These are phyloP conservation scores for Licmophora abbreviata DNA, from an alignment of 108 stramenopile species.

Conservation along the genomic window DNA sequence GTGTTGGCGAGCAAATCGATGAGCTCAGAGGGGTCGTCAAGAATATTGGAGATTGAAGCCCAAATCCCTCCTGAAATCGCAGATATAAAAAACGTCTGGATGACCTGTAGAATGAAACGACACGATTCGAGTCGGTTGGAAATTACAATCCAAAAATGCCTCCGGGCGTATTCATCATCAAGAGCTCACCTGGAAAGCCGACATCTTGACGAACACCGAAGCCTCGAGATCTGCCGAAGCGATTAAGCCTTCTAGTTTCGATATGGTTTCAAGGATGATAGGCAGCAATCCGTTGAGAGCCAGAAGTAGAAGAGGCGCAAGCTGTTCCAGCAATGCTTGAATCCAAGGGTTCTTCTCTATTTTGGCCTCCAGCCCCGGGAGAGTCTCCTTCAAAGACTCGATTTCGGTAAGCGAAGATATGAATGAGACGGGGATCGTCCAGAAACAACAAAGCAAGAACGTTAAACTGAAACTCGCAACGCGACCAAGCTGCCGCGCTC, in stretches of 20 bases:
- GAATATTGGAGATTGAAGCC: conserved; percentile 9
- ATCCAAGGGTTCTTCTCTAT: conserved; percentile 34
- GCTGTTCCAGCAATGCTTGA: conserved; percentile 22
- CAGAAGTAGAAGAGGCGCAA: conserved; percentile 27
- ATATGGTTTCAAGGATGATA: conserved; percentile 6
- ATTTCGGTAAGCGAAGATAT: conserved; percentile 5
- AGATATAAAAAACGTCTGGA: conserved; percentile 16
- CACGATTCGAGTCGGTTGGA: neutral
- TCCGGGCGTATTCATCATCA: conserved; percentile 11
- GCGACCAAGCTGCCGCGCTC: conserved; percentile 18
- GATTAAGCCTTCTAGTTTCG: conserved; percentile 9
- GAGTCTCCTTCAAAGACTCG: conserved; percentile 6
- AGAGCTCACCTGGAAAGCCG: conserved; percentile 1
- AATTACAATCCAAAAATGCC: neutral
- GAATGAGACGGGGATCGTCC: conserved; percentile 25
- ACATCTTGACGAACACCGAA: conserved; percentile 1
- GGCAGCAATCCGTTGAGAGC: conserved; percentile 19
- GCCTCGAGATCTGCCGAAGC: conserved; percentile 1
- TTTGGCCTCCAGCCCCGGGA: conserved; percentile 23
- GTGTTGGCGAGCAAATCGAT: conserved; percentile 29
- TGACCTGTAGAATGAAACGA: conserved; percentile 1
- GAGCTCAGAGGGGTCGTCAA: conserved; percentile 11
- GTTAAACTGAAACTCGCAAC: conserved; percentile 23
- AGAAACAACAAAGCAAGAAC: conserved; percentile 21
- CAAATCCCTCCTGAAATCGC: conserved; percentile 22